Evolutionary conservation across 805 yeast genomes (phyloP).

Genomic region (Yarrowia deformans): DNA sequence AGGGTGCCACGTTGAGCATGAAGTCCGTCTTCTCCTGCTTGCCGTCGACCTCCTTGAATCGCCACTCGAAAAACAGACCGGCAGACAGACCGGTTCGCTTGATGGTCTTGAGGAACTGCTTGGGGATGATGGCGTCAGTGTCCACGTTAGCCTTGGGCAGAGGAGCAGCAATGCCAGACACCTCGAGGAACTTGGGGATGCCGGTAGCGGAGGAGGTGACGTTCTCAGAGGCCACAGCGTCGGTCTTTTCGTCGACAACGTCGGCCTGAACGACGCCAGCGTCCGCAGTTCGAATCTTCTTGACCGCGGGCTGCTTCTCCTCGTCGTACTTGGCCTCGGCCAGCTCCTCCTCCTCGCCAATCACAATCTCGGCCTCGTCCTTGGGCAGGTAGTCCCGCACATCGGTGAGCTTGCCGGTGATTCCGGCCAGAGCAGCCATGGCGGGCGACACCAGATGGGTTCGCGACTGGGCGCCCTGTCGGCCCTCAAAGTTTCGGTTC

Average conservation of each 20-base stretch:
- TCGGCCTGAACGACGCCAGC: slow-evolving; percentile 27
- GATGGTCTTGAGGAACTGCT: slow-evolving; percentile 96
- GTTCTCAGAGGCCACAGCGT: slow-evolving; percentile 47
- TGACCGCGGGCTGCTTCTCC: slow-evolving; percentile 61
- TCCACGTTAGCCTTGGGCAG: slow-evolving; percentile 94
- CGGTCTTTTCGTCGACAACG: slow-evolving; percentile 52
- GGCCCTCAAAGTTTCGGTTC: slow-evolving; percentile 98
- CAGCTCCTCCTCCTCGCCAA: slow-evolving; percentile 47
- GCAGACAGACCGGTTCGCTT: slow-evolving; percentile 91
- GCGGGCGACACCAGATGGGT: slow-evolving; percentile 99
- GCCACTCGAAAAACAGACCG: slow-evolving; percentile 90
- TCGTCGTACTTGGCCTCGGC: slow-evolving; percentile 58
- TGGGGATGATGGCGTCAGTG: slow-evolving; percentile 97
- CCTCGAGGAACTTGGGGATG: slow-evolving; percentile 75
- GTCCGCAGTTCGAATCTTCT: slow-evolving; percentile 9
- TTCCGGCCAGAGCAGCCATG: slow-evolving; percentile 99
- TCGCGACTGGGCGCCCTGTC: slow-evolving; percentile 96
- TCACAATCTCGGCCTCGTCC: slow-evolving; percentile 50
- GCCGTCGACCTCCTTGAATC: slow-evolving; percentile 69
- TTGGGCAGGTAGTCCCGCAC: slow-evolving; percentile 80
- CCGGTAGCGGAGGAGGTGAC: slow-evolving; percentile 56
- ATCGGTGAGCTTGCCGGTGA: slow-evolving; percentile 87
- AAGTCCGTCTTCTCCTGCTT: slow-evolving; percentile 80
- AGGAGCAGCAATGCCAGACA: slow-evolving; percentile 92
- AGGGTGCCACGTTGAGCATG: slow-evolving; percentile 84